Evolutionary conservation across 768 basidiomycete species (phyloP), one percentile per base, ranked within the genome.

Genomic region (Mycena chlorophos): DNA sequence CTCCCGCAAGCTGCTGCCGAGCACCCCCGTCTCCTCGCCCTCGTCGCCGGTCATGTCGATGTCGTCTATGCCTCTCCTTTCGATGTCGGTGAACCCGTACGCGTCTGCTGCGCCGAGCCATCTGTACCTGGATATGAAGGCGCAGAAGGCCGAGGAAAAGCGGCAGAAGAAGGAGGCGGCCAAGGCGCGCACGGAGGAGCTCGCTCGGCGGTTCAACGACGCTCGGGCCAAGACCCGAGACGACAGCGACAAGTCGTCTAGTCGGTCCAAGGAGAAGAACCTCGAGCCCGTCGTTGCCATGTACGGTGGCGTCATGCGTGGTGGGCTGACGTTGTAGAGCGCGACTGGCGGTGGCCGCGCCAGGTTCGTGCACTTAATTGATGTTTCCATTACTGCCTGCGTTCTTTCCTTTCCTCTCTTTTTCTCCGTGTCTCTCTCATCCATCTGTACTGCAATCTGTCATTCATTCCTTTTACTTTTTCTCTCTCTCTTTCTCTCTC

Each of bases 191-290:
- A 68, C 67, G 28, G 75, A 78, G 54, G 71, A 71, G 49, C 69
- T 81, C 28, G 79, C 80, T n/a, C 63, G 69, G 52, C 72, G 78
- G 45, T 69, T 81, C 57, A 78, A 75, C 65, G 70, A 71, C 49
- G 69, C 66, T 16, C 65, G 63, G 58, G 66, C 68, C 62, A 71
- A 56, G 55, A 72, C 71, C 13, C 64, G 65, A 5, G 65, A 68
- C 2, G 65, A 67, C 6, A 52, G 54, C 13, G 75, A 77, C 42
- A 66, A 54, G 55, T 52, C 28, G 1, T 78, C 76, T 25, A 29
- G 3, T 50, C 60, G 52, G 54, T 60, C 56, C 20, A 55, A 52
- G 37, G 57, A 61, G 37, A 56, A 50, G 52, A 43, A 20, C 4
- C 22, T 29, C 30, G 63, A 61, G 45, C 60, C 58, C 1, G 58